Conservation (phyloP, 1,284 basidiomycete species). For the Ceratobasidium sp. region DNA sequence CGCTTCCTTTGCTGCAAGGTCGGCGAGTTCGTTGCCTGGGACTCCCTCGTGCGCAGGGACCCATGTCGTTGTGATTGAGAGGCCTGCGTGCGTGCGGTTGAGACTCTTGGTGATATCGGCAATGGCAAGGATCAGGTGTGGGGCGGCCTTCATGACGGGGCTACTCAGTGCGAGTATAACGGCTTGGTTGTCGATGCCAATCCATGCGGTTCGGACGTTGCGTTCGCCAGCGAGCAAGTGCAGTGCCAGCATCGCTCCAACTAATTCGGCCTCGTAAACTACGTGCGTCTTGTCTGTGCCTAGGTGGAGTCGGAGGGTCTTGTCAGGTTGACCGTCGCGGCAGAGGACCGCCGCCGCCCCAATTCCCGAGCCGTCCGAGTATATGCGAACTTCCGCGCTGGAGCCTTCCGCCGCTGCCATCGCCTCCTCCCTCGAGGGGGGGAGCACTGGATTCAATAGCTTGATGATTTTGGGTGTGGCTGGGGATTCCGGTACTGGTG, state of each 20-base stretch:
- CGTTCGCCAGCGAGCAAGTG: not conserved
- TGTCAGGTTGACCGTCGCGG: slow-evolving; percentile 3
- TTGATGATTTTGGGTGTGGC: slow-evolving; percentile 20
- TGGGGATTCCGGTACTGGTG: slow-evolving; percentile 5
- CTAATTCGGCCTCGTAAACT: slow-evolving; percentile 48
- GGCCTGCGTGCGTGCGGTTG: not conserved
- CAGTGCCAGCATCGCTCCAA: slow-evolving; percentile 39
- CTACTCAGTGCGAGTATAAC: not conserved
- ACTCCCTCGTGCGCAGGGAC: slow-evolving; percentile 47
- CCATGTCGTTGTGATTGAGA: slow-evolving; percentile 33
- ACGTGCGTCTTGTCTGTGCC: slow-evolving; percentile 35
- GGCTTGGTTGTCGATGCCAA: slow-evolving; percentile 24
- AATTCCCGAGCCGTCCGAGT: slow-evolving; percentile 24
- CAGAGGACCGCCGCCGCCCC: slow-evolving; percentile 40
- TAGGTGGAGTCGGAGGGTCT: slow-evolving; percentile 27
- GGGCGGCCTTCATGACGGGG: not conserved
- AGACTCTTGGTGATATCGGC: not conserved
- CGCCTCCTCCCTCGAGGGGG: not conserved
- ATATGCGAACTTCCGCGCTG: not conserved
- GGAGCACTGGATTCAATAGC: not conserved
- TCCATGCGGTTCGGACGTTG: not conserved
- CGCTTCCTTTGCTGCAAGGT: slow-evolving; percentile 46
- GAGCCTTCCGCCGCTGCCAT: not conserved
- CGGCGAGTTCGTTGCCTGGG: slow-evolving; percentile 47
- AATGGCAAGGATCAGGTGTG: slow-evolving; percentile 10